Percentiles rank a stretch among this genome's conserved stretches.
phyloP scores from a whole-genome alignment of 106 monocot species.

The Chionographis japonica region DNA sequence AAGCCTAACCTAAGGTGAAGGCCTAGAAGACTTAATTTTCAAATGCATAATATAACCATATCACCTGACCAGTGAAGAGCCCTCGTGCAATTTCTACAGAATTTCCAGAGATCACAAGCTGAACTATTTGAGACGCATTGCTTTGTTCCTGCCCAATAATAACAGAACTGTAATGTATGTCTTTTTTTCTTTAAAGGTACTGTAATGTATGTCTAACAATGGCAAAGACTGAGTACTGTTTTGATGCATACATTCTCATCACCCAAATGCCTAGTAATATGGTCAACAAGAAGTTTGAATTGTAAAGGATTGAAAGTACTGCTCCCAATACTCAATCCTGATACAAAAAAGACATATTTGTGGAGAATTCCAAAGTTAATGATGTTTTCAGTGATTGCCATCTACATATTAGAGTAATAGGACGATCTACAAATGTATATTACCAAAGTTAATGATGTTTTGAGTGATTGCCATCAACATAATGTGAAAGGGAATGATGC shows the following conservation, averaged over 20 bases:
- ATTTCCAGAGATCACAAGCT: conserved; percentile 86
- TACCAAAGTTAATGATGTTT: too few relatives aligned
- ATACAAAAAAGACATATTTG: conserved; percentile 87
- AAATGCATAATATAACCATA: background rate
- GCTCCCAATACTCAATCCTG: conserved; percentile 78
- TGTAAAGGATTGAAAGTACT: conserved; percentile 79
- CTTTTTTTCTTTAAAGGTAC: too few relatives aligned
- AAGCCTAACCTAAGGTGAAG: background rate
- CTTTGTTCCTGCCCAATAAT: conserved; percentile 63
- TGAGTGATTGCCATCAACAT: too few relatives aligned
- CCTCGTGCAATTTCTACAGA: conserved; percentile 71
- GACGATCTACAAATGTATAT: too few relatives aligned
- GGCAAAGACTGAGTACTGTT: background rate
- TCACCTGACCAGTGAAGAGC: conserved; percentile 73
- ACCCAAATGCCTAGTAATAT: conserved; percentile 90
- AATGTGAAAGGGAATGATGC: too few relatives aligned
- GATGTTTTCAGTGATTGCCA: too few relatives aligned
- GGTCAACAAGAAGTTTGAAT: conserved; percentile 95
- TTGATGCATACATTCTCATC: conserved; percentile 65
- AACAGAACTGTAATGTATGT: background rate
- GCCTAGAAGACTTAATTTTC: background rate
- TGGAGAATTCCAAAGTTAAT: too few relatives aligned
- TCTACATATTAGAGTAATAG: too few relatives aligned
- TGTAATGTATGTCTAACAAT: background rate
- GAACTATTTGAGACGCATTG: conserved; percentile 81